Percentiles rank a stretch among this genome's conserved stretches.
Evolutionary conservation across 148 eudicot genomes (phyloP).

Genomic region (Polygonum maritimum): DNA sequence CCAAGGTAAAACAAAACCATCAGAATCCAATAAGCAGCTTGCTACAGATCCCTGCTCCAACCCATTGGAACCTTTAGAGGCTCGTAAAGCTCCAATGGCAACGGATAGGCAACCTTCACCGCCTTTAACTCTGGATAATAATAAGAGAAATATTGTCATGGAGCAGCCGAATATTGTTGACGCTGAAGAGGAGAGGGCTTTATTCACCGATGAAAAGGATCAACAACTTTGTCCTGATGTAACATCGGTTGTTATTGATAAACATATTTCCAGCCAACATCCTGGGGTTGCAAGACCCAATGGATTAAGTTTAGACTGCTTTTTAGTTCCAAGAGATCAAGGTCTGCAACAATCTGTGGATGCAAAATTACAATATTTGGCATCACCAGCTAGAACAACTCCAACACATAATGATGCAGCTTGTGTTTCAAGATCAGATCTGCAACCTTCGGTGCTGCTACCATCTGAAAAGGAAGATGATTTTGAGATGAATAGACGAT

Average conservation of each 20-base stretch:
- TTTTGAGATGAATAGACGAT: constrained; percentile 49
- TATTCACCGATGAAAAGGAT: neutral
- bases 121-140: neutral
- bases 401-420: constrained; percentile 14
- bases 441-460: constrained; percentile 21
- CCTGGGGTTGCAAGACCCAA: constrained; percentile 5
- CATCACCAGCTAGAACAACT: constrained; percentile 20
- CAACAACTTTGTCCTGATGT: neutral
- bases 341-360: constrained; percentile 16
- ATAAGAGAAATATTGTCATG: neutral
- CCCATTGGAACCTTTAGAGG: constrained; percentile 20
- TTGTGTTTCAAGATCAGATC: constrained; percentile 22
- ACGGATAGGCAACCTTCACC: constrained; percentile 19
- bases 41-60: constrained; percentile 16
- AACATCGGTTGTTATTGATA: neutral
- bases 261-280: neutral
- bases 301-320: constrained; percentile 24
- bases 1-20: constrained; percentile 30
- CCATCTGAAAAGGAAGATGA: constrained; percentile 41
- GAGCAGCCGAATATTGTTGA: neutral
- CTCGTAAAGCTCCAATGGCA: constrained; percentile 13
- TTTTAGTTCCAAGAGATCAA: constrained; percentile 20
- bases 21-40: constrained; percentile 27
- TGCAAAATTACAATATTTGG: constrained; percentile 27
- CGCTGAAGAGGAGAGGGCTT: neutral